A percentile compares a stretch with the other conserved stretches of the same genome.
phyloP scores from a whole-genome alignment of 345 rosid species.

The Streptanthus diversifolius region DNA sequence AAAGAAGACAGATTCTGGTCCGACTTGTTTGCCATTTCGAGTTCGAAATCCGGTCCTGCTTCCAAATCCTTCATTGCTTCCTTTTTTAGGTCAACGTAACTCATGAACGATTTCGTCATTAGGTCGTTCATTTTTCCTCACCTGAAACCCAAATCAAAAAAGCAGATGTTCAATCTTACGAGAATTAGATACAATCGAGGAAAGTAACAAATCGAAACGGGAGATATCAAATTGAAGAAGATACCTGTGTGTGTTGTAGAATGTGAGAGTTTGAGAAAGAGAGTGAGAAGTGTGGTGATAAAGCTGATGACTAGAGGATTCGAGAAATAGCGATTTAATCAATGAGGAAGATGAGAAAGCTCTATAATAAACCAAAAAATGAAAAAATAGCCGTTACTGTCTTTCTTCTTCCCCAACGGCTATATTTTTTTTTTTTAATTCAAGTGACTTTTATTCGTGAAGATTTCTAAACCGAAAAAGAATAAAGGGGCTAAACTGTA shows the following conservation, averaged over 20 bases:
- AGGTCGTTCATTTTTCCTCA: constrained; percentile 72
- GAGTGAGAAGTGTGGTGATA: background rate
- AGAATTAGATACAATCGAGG: background rate
- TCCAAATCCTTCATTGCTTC: constrained; percentile 92
- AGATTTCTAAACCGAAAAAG: background rate
- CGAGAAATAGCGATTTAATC: background rate
- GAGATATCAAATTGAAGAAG: background rate
- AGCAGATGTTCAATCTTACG: background rate
- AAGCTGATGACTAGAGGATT: background rate
- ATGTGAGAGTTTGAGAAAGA: background rate
- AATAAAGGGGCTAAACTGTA: background rate
- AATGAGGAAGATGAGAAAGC: background rate
- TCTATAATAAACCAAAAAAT: background rate
- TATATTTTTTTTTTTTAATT: constrained; percentile 11
- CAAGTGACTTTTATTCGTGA: background rate
- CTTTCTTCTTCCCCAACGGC: constrained; percentile 23
- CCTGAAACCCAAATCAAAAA: background rate
- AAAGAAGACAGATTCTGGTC: constrained; percentile 72
- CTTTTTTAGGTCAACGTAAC: constrained; percentile 87
- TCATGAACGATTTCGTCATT: constrained; percentile 91
- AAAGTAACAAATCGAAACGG: background rate
- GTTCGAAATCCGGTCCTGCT: constrained; percentile 62
- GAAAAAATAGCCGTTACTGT: constrained; percentile 26
- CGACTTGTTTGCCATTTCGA: constrained; percentile 59
- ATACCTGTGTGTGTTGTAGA: background rate